phyloP scores from a whole-genome alignment of 1,284 basidiomycete genomes.

The Somion occarium region DNA sequence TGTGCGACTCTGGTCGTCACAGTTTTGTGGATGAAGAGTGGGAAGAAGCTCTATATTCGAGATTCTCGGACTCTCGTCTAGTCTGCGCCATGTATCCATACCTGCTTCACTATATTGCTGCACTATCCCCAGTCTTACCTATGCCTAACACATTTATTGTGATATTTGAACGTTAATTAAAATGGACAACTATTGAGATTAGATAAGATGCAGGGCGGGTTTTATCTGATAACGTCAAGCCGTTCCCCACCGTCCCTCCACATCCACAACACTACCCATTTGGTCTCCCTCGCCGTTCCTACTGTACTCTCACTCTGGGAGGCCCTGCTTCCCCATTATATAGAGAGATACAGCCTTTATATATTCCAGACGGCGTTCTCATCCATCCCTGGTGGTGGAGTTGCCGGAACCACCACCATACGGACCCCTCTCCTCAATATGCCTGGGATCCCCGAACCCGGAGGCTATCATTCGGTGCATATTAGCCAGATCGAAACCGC shows the following conservation, averaged over 20 bases:
- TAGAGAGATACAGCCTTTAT: no score
- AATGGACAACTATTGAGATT: no score
- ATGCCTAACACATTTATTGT: neutral
- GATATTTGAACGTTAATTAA: no score
- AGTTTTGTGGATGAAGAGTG: slow-evolving; percentile 53
- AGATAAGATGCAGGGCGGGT: slow-evolving; percentile 1
- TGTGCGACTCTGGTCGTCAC: slow-evolving; percentile 53
- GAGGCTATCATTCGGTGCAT: neutral
- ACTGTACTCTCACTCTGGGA: neutral
- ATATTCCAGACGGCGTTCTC: no score
- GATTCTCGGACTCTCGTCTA: slow-evolving; percentile 39
- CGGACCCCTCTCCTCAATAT: neutral
- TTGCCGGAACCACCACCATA: neutral
- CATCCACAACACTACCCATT: neutral
- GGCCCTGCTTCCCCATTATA: neutral
- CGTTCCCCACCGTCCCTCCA: neutral
- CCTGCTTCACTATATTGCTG: neutral
- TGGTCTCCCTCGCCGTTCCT: neutral
- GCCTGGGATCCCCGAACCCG: neutral
- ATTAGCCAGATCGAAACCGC: neutral
- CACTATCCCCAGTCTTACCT: neutral
- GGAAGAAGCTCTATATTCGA: slow-evolving; percentile 40
- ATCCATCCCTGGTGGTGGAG: no score
- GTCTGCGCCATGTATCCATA: neutral
- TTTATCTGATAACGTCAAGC: neutral